Evolutionary conservation across 2,329 filamentous ascomycete genomes (phyloP), one percentile per base, ranked within the genome.

Genomic region (Xylariales sp.): DNA sequence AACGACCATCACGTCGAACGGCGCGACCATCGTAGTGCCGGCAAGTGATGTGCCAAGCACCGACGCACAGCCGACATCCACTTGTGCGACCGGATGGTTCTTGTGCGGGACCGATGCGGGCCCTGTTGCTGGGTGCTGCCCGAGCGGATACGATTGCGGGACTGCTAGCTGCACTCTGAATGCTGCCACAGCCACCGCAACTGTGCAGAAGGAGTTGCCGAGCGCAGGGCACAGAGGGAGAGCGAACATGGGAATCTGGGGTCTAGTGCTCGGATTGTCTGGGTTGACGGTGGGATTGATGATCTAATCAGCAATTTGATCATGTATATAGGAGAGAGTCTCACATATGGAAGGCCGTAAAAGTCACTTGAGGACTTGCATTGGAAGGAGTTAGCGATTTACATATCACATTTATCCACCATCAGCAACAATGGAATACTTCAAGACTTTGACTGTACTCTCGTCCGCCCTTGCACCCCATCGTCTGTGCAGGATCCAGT

Each of bases 121-220:
- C n/a, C 68, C 74, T 0, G 78, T 84, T 0, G 81, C 88, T 0
- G 89, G 88, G 5, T 97, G 91, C 61, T 97, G 91, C 69, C 89
- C 89, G 0, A 73, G 65, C 31, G 86, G 87, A 2, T 95, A 84
- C 60, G 63, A 62, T 3, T 95, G 88, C 62, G 88, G 86, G 1
- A 72, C 73, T 15, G 76, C 74, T 16, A 88, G 82, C 58, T 94
- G 88, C 64, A 82, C 80, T 21, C 74, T 79, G 4, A 60, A 58
- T 28, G 68, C 65, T 36, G 70, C 64, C 6, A 71, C 69, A 6
- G 67, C 70, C 33, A 82, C 76, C n/a, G 74, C 65, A 5, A 77
- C 74, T 20, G 69, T 81, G 38, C 70, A 73, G 49, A 80, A 80
- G 59, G 63, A 67, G 52, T 53, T 70, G n/a, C 73, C 74, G 0